Evolutionary conservation across 2,329 filamentous ascomycete species (phyloP).

Genomic region (Graphilbum fragrans): DNA sequence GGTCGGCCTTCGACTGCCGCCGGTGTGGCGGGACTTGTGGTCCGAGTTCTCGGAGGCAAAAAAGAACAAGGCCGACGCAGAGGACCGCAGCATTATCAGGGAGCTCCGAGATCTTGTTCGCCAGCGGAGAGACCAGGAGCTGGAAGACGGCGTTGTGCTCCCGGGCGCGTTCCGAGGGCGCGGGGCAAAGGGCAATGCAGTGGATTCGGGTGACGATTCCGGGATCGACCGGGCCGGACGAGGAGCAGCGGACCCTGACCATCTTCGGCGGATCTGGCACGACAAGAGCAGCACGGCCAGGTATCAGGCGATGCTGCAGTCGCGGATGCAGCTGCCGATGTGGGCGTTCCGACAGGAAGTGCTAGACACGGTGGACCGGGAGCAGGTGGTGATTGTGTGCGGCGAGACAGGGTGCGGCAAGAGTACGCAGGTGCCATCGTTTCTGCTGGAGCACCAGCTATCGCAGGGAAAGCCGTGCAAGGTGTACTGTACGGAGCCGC

Average conservation of each 20-base stretch:
- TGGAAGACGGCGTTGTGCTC: constrained; percentile 63
- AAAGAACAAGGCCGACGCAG: constrained; percentile 56
- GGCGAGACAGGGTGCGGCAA: constrained; percentile 97
- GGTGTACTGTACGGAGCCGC: constrained; percentile 89
- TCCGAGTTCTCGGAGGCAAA: constrained; percentile 60
- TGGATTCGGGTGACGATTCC: constrained; percentile 36
- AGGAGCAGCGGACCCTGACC: constrained; percentile 25
- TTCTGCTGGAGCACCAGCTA: constrained; percentile 81
- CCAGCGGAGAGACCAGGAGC: constrained; percentile 54
- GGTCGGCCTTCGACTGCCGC: constrained; percentile 63
- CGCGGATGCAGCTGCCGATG: constrained; percentile 75
- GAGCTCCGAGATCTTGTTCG: constrained; percentile 60
- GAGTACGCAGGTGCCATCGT: constrained; percentile 93
- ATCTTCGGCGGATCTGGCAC: constrained; percentile 45
- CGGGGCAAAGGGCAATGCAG: constrained; percentile 29
- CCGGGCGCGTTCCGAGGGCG: constrained; percentile 63
- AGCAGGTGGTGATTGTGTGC: constrained; percentile 86
- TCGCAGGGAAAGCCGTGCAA: constrained; percentile 72
- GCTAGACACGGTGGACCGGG: constrained; percentile 59
- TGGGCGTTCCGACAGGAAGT: constrained; percentile 74
- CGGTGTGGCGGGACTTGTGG: constrained; percentile 78
- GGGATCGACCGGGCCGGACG: constrained; percentile 29
- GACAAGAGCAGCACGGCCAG: constrained; percentile 43
- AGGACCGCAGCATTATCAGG: constrained; percentile 57
- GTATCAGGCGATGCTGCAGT: constrained; percentile 70